Conservation (phyloP, 2,329 filamentous ascomycete species). For the Neofusicoccum cordaticola region DNA sequence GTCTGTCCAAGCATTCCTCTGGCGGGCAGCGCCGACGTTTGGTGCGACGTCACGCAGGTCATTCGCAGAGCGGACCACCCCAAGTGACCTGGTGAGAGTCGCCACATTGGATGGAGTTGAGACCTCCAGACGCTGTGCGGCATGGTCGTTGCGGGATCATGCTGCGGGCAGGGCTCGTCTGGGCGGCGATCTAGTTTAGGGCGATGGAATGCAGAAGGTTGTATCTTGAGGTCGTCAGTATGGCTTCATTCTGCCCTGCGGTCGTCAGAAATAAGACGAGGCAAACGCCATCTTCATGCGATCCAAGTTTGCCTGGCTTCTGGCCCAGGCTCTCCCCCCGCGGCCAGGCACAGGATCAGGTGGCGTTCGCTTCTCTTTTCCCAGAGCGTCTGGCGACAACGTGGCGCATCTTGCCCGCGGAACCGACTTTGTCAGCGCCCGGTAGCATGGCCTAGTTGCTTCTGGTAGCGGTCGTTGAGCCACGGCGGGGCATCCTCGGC, state of each 20-base stretch:
- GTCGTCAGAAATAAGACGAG: background rate
- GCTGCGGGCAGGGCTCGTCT: background rate
- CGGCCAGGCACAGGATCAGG: background rate
- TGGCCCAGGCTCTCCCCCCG: background rate
- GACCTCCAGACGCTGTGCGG: background rate
- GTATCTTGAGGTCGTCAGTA: background rate
- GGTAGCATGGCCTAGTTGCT: background rate
- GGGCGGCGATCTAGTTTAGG: background rate
- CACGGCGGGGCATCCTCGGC: background rate
- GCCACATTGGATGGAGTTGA: slow-evolving; percentile 9
- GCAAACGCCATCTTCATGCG: background rate
- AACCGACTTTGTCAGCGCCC: background rate
- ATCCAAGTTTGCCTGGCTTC: background rate
- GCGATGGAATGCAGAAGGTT: background rate
- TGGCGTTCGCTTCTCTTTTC: background rate
- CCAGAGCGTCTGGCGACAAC: background rate
- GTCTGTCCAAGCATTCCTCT: background rate
- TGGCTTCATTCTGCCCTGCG: background rate
- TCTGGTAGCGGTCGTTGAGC: background rate
- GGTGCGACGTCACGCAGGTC: background rate
- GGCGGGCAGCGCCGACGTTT: background rate
- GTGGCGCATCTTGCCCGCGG: background rate
- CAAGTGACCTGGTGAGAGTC: slow-evolving; percentile 9
- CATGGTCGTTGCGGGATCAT: background rate
- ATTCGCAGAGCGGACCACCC: background rate